Base-by-base conservation (phyloP, 768 basidiomycete genomes). In the Saitozyma sp. region DNA sequence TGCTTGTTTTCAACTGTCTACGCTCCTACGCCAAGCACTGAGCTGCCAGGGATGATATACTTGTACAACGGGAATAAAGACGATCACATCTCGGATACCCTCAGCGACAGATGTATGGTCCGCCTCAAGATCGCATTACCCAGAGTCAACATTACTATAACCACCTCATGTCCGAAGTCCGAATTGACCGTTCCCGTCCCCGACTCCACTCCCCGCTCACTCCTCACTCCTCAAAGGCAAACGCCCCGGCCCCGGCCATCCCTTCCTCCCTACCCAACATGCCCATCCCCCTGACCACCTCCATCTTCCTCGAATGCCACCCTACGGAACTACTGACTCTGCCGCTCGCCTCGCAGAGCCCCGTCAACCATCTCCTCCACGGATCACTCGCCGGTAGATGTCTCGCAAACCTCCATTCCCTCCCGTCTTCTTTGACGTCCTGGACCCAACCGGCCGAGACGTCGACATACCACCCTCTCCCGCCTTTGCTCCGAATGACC, bases 261-360 rank as follows among this genome's bases (percentile, higher is more conserved):
- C 95, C 95, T 66, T 94, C 91, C 78, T 95, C 92, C 37, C 91
- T 86, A 6, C 92, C 93, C 10, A 94, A 81, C 86, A 97, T 87
- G 11, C 94, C 95, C 71, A 89, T 84, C 4, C 93, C 95, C 71
- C 90, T 88, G 61, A 99, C 78, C 20, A 97, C 90, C 86, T 96
- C 93, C 91, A 96, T 92, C 82, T 99, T 99, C 61, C 94, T 82
- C 19, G 90, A 87, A 80, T 96, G 92, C 93, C 94, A 98, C 0
- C 95, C 95, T 6, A 95, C 86, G 4, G 89, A 89, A 71, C 89
- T 91, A 75, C 84, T 89, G n/a, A 95, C 91, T 71, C 91, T 90
- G 9, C 92, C 91, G 66, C 91, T 90, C 6, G 89, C 87, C 61
- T 87, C 83, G 9, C 90, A 87, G 19, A 96, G 81, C 56, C 84